Base-by-base conservation (phyloP, 2,329 filamentous ascomycete genomes). In the Trichoderma lentiforme region DNA sequence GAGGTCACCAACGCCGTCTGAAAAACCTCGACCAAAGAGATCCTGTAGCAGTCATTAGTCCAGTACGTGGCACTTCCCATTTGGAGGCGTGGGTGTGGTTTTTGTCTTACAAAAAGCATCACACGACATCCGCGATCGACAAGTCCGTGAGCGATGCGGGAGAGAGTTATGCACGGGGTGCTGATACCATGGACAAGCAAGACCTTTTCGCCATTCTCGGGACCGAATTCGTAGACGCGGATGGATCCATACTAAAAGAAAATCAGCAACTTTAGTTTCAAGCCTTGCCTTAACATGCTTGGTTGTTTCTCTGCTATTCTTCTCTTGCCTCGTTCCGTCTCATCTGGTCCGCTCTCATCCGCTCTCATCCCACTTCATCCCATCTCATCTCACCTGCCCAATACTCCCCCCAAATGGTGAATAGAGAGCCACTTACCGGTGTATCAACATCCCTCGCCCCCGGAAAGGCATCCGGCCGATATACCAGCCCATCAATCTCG, bases 161-260 rank as follows among this genome's bases (percentile, higher is more conserved):
- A 86, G 18, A 96, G 84, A 1, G 92, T 90, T 76, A 95, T 88
- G 79, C 92, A 94, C 0, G 93, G 92, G 0, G 93, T 97, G 73
- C 91, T 93, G 78, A 97, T 95, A 58, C 94, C 94, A 79, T 97
- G 94, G 9, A 97, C 85, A 39, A 97, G 85, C 18, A 97, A 81
- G 5, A 96, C 90, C 77, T 92, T 95, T 60, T 88, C 86, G 8
- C 94, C 94, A 69, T 88, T 81, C 65, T 90, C 86, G 1, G 93
- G 92, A 1, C 94, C 94, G 82, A 92, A 97, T 83, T 97, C 94
- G 79, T 96, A 96, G 26, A 93, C 91, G 47, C 92, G 86, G 70
- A 94, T 90, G 39, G 85, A 89, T 64, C 94, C 93, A 79, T 93
- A 95, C 77, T 88, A 12, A 6, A 3, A 56, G 24, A 61, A 53